These are phyloP conservation scores for Metarhizium album DNA, from an alignment of 2,329 filamentous ascomycete genomes.

Conservation along the genomic window DNA sequence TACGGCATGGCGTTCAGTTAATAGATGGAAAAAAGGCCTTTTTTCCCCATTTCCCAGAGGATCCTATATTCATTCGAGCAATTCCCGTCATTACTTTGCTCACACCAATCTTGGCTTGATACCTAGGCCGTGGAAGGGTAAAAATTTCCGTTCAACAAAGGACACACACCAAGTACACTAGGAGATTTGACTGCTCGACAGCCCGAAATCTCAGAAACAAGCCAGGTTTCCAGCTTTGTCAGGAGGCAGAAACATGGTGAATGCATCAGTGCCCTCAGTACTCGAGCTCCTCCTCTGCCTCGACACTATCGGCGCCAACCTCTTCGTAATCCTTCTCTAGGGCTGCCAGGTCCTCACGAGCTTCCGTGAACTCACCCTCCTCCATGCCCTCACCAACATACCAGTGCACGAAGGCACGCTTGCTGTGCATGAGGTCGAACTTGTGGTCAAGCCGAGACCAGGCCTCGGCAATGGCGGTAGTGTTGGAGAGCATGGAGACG, in stretches of 20 bases:
- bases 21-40: neutral
- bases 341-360: slow-evolving; percentile 74
- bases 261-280: slow-evolving; percentile 48
- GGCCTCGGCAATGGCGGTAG: slow-evolving; percentile 61
- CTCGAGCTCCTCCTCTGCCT: slow-evolving; percentile 57
- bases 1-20: neutral
- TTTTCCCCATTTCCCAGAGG: neutral
- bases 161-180: neutral
- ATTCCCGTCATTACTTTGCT: neutral
- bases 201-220: neutral
- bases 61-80: neutral
- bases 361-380: slow-evolving; percentile 82
- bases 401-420: slow-evolving; percentile 68
- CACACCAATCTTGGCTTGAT: neutral
- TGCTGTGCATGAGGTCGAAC: slow-evolving; percentile 71
- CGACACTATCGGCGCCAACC: slow-evolving; percentile 62
- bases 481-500: slow-evolving; percentile 66
- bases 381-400: slow-evolving; percentile 88
- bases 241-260: neutral
- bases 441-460: slow-evolving; percentile 65
- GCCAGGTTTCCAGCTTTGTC: neutral
- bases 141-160: neutral
- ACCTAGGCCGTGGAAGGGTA: neutral
- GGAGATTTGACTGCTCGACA: neutral
- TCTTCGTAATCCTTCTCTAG: slow-evolving; percentile 83